These are phyloP conservation scores for Calonectria pseudoreteaudii DNA, from an alignment of 2,329 filamentous ascomycete genomes.

Conservation along the genomic window DNA sequence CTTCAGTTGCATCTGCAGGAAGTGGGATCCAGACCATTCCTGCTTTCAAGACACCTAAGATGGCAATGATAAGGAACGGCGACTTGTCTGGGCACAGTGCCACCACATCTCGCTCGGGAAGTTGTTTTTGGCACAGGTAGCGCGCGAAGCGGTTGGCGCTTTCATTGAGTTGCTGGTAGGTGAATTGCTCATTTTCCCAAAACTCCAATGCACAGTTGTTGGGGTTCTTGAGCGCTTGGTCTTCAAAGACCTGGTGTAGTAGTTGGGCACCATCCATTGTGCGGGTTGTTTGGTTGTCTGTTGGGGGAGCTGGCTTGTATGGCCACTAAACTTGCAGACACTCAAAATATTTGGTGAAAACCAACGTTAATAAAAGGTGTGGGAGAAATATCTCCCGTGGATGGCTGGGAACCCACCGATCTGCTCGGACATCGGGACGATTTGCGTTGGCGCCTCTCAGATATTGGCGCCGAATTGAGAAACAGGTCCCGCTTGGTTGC, in stretches of 20 bases:
- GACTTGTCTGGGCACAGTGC: background rate
- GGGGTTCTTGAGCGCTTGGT: background rate
- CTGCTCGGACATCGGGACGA: too few relatives aligned
- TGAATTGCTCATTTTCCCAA: background rate
- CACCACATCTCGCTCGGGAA: background rate
- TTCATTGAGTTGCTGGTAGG: background rate
- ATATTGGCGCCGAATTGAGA: too few relatives aligned
- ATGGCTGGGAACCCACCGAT: too few relatives aligned
- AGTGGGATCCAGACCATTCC: background rate
- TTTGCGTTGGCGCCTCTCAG: too few relatives aligned
- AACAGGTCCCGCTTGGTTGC: too few relatives aligned
- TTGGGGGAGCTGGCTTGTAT: too few relatives aligned
- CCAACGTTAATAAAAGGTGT: too few relatives aligned
- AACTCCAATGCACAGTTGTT: background rate
- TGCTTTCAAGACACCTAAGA: background rate
- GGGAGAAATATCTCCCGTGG: too few relatives aligned
- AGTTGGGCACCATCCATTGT: background rate
- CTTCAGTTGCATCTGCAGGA: background rate
- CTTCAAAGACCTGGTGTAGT: background rate
- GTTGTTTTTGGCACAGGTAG: background rate
- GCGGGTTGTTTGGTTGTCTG: too few relatives aligned
- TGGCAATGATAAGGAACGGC: background rate
- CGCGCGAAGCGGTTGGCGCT: background rate
- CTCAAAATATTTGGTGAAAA: too few relatives aligned
- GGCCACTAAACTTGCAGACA: too few relatives aligned